Evolutionary conservation across 2,329 filamentous ascomycete species (phyloP), one percentile per base, ranked within the genome.

Genomic region (Aspergillus hortae): DNA sequence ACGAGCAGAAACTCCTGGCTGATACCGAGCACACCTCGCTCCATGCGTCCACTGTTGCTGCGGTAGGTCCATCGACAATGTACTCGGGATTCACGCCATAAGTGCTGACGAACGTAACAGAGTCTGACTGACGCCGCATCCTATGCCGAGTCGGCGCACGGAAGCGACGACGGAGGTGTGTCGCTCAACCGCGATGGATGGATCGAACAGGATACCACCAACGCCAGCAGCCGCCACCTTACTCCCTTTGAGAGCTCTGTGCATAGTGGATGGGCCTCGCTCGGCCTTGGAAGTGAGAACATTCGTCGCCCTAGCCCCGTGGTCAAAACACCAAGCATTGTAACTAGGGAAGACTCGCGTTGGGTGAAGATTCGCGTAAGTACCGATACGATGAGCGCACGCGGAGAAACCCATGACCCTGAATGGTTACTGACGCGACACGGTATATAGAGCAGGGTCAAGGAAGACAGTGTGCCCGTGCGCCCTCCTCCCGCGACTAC

Each of bases 1-100:
- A 72, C 33, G 64, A 69, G 47, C 49, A 57, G n/a, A 70, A 57
- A 44, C 42, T 59, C 17, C 38, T 65, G 9, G 52, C 56, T 2
- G 60, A 63, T 33, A 56, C 46, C 17, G 59, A 60, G 3, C 23
- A 46, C 14, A 51, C 53, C 3, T 54, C 51, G 4, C 49, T 33
- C 6, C 23, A 46, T 15, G 47, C 45, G 14, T 52, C 49, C 25
- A 50, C 44, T 11, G 25, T 54, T 11, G 43, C 51, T 38, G 17
- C 40, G 14, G 59, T 60, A 38, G 44, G 56, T 49, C 30, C 17
- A 21, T 15, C 7, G 25, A 9, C 25, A 27, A 27, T 9, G 12
- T 12, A 35, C 4, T 21, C 12, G 6, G 7, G 17, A 12, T 19
- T 17, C 44, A 27, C 15, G 12, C 9, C 6, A 19, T 4, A 21